Evolutionary conservation across 176 grass and related monocot species (phyloP), one percentile per base, ranked within the genome.

Genomic region (Pharus latifolius): DNA sequence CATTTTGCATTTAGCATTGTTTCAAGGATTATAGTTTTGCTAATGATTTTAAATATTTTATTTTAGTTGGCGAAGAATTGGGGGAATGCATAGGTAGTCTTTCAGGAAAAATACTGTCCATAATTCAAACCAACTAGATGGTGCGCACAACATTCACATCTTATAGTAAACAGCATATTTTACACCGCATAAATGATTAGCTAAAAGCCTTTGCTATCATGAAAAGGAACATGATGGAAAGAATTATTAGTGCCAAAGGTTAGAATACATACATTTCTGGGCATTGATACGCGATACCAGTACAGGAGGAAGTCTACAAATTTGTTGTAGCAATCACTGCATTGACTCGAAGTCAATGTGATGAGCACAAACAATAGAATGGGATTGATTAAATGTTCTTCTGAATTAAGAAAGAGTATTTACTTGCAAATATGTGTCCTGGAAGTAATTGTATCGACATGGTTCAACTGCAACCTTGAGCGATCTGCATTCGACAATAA

Each of bases 341-440:
- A 98, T 79, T 49, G n/a, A 81, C 87, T 87, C 69, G 10, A 78
- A 77, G 33, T 31, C 15, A 63, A 14, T 18, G 79, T 66, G 64
- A 72, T 72, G 14, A 65, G 65, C n/a, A 30, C 55, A 73, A 15
- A 47, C 38, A 59, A 8, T 26, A 88, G 43, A 25, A 81, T 44
- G 18, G 70, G 70, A 66, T 35, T n/a, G 17, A 74, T n/a, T 74
- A 46, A 25, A 24, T 49, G 29, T 54, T 58, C 8, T 34, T 37
- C 6, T 73, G 19, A 80, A 28, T 27, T 31, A 11, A 78, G 69
- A 18, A 62, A 73, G 58, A 60, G 20, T 38, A 76, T 65, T 88
- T 94, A 99, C 90, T 82, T 86, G 96, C 96, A 95, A 78, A 99
- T 27, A 42, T 91, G 60, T 70, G 90, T 86, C 40, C 55, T 65